Conservation (phyloP, 768 basidiomycete genomes). For the Gelatoporia subvermispora region DNA sequence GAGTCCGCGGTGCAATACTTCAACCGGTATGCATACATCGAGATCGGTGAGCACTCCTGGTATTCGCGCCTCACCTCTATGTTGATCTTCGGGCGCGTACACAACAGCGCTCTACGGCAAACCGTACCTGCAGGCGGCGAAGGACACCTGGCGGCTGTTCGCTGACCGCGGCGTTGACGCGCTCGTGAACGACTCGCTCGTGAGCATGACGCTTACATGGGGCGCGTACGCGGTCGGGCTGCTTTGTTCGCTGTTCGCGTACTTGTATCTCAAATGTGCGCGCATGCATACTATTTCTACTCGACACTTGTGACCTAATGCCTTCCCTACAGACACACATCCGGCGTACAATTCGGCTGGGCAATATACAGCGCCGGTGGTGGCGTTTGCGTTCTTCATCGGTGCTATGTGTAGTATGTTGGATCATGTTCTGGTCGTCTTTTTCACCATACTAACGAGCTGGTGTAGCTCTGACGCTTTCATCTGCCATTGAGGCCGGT, state of each 20-base stretch:
- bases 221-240: constrained; percentile 78
- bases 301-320: not conserved
- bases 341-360: constrained; percentile 72
- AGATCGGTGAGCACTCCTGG: constrained; percentile 51
- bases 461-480: constrained; percentile 54
- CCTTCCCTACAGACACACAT: constrained; percentile 47
- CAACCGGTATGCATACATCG: constrained; percentile 83
- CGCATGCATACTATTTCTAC: constrained; percentile 3
- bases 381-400: constrained; percentile 79
- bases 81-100: not conserved
- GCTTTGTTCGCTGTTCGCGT: constrained; percentile 68
- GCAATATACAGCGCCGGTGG: constrained; percentile 71
- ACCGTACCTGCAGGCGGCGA: constrained; percentile 73
- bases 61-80: too few relatives aligned
- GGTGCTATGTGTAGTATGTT: constrained; percentile 64
- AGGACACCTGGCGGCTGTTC: constrained; percentile 78
- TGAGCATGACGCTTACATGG: constrained; percentile 74
- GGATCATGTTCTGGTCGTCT: not conserved
- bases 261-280: constrained; percentile 70
- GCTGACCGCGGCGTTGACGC: constrained; percentile 79
- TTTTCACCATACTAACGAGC: not conserved
- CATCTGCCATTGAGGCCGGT: constrained; percentile 76
- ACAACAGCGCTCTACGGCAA: constrained; percentile 75
- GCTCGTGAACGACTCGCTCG: constrained; percentile 77
- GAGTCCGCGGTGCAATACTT: constrained; percentile 71